Evolutionary conservation across 345 rosid species (phyloP).

Genomic region (Hibiscus tridactylites): DNA sequence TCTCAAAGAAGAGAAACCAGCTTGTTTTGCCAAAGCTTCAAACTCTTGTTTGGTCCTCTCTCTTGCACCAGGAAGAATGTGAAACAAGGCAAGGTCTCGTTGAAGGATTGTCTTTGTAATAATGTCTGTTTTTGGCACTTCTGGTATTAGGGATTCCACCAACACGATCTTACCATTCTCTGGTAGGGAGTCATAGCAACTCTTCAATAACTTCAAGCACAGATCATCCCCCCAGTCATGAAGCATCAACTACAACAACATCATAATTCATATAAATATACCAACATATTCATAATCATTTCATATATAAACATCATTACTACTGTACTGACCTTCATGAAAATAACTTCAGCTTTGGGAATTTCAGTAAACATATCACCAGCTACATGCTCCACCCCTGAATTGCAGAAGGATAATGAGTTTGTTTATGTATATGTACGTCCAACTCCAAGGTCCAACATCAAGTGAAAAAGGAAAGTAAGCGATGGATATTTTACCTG

Average conservation of each 20-base stretch:
- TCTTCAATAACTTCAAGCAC: slow-evolving; percentile 30
- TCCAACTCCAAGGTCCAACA: too few species aligned
- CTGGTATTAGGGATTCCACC: slow-evolving; percentile 15
- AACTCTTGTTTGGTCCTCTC: slow-evolving; percentile 28
- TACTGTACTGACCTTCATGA: slow-evolving; percentile 26
- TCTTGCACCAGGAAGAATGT: slow-evolving; percentile 16
- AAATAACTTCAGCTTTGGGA: slow-evolving; percentile 36
- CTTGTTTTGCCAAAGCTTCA: slow-evolving; percentile 16
- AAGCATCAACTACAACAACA: slow-evolving; percentile 18
- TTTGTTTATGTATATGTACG: too few species aligned
- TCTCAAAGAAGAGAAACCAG: slow-evolving; percentile 18
- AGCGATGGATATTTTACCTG: slow-evolving; percentile 14
- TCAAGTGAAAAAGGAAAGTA: too few species aligned
- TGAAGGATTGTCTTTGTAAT: slow-evolving; percentile 8
- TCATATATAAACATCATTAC: too few species aligned
- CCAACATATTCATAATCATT: too few species aligned
- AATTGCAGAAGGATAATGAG: background rate
- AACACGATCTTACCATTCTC: slow-evolving; percentile 28
- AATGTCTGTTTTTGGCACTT: slow-evolving; percentile 3
- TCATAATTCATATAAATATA: background rate
- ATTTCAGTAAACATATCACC: slow-evolving; percentile 31
- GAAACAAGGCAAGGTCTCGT: slow-evolving; percentile 18
- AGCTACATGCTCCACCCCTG: slow-evolving; percentile 26
- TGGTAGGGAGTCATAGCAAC: slow-evolving; percentile 22
- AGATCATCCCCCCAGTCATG: slow-evolving; percentile 33